A percentile compares a stretch with the other conserved stretches of the same genome.
Conservation (phyloP, 768 basidiomycete species). For the Boletus fagicola region DNA sequence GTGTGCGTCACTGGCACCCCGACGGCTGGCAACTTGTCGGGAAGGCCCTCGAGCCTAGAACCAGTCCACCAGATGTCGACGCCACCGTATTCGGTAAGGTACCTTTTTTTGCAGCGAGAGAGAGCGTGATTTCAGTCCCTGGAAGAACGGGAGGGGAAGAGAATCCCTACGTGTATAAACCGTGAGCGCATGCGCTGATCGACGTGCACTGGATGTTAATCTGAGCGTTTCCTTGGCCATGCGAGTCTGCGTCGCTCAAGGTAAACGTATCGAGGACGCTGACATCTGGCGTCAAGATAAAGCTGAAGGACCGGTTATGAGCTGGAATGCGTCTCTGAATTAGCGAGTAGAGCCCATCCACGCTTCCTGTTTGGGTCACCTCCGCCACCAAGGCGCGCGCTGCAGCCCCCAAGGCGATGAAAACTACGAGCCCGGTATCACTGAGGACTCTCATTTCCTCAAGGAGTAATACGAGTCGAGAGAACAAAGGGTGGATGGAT, state of each 20-base stretch:
- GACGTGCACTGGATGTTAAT: slow-evolving; percentile 37
- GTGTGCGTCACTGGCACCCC: slow-evolving; percentile 31
- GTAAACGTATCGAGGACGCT: slow-evolving; percentile 32
- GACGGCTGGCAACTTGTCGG: slow-evolving; percentile 30
- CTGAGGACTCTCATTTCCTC: background rate
- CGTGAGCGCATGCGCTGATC: slow-evolving; percentile 38
- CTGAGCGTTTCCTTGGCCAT: slow-evolving; percentile 6
- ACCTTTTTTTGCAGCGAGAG: slow-evolving; percentile 20
- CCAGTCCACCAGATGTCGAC: slow-evolving; percentile 47
- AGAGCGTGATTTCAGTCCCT: background rate
- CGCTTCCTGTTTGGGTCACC: background rate
- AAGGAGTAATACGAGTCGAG: background rate
- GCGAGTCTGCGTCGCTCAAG: slow-evolving; percentile 26
- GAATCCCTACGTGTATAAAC: slow-evolving; percentile 36
- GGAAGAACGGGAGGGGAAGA: background rate
- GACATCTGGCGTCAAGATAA: slow-evolving; percentile 25
- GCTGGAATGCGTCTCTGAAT: slow-evolving; percentile 37
- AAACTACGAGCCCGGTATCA: background rate
- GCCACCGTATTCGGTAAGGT: slow-evolving; percentile 36
- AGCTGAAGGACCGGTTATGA: slow-evolving; percentile 33
- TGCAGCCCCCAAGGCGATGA: background rate
- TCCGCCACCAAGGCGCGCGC: background rate
- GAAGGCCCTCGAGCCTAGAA: slow-evolving; percentile 36
- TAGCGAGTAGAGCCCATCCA: slow-evolving; percentile 36
- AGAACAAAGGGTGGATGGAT: background rate